Percentiles rank a stretch among this genome's conserved stretches.
phyloP scores from a whole-genome alignment of 139 green algal species.

The Nannochloris sp. region DNA sequence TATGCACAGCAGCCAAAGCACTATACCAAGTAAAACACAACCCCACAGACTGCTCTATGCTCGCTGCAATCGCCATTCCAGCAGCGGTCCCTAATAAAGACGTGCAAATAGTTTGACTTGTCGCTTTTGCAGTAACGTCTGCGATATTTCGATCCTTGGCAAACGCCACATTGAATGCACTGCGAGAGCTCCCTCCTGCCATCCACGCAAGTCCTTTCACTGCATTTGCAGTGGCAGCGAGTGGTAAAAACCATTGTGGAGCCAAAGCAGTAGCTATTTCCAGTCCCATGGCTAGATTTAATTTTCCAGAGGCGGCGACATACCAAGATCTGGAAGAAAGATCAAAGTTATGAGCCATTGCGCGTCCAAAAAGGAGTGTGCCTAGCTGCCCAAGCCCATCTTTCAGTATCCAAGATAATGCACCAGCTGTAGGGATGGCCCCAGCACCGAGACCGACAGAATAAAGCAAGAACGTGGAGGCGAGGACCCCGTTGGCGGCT shows the following conservation, averaged over 20 bases:
- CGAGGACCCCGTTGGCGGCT: constrained; percentile 40
- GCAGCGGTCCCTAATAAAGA: constrained; percentile 49
- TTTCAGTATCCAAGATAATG: constrained; percentile 69
- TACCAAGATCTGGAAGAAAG: constrained; percentile 59
- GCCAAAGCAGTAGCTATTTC: constrained; percentile 54
- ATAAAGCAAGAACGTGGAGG: constrained; percentile 76
- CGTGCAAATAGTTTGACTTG: constrained; percentile 62
- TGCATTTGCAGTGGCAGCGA: constrained; percentile 52
- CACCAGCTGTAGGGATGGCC: constrained; percentile 57
- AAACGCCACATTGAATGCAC: constrained; percentile 65
- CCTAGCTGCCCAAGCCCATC: constrained; percentile 65
- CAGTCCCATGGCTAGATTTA: constrained; percentile 31
- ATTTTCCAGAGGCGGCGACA: constrained; percentile 12
- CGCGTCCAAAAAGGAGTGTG: constrained; percentile 62
- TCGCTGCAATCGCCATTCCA: constrained; percentile 12
- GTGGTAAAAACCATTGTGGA: constrained; percentile 46
- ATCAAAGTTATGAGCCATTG: constrained; percentile 68
- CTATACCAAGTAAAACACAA: constrained; percentile 14
- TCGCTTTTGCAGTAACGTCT: constrained; percentile 48
- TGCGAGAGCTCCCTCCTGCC: constrained; percentile 50
- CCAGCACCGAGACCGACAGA: constrained; percentile 55
- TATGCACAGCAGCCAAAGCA: constrained; percentile 21
- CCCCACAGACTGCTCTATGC: constrained; percentile 2
- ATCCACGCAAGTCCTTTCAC: constrained; percentile 70
- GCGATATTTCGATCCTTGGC: constrained; percentile 63